Percentiles rank a stretch among this genome's conserved stretches.
phyloP scores from a whole-genome alignment of 208 protist species.

The Leishmania major region DNA sequence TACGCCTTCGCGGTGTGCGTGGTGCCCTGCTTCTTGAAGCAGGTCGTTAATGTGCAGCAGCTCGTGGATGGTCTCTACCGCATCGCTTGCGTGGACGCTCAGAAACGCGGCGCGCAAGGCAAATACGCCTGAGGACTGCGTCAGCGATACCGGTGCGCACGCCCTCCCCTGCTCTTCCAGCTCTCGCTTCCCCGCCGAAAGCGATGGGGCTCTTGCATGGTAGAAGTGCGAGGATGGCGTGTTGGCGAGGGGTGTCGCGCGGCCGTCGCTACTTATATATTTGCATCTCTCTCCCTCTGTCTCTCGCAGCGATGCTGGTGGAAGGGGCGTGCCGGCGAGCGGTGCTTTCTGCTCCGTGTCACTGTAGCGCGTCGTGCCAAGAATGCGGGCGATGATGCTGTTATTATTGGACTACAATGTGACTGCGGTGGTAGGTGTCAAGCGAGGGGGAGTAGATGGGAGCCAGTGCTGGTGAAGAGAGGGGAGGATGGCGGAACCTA shows the following conservation, averaged over 20 bases:
- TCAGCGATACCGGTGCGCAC: not conserved
- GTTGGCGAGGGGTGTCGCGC: not conserved
- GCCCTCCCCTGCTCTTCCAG: not conserved
- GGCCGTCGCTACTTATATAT: too few relatives aligned
- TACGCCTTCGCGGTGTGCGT: slow-evolving; percentile 44
- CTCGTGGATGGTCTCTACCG: slow-evolving; percentile 86
- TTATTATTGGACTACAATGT: not conserved
- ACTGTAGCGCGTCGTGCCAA: not conserved
- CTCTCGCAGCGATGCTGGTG: not conserved
- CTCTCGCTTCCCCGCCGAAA: not conserved
- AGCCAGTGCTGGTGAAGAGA: not conserved
- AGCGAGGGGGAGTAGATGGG: not conserved
- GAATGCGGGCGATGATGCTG: not conserved
- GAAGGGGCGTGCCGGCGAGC: not conserved
- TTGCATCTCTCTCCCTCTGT: not conserved
- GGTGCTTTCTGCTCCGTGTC: not conserved
- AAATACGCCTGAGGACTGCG: slow-evolving; percentile 21
- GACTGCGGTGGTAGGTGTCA: not conserved
- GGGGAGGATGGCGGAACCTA: not conserved
- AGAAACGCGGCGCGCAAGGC: slow-evolving; percentile 47
- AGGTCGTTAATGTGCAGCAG: slow-evolving; percentile 92
- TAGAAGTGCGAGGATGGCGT: not conserved
- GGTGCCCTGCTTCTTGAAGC: slow-evolving; percentile 76
- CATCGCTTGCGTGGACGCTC: slow-evolving; percentile 73
- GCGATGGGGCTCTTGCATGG: not conserved